A percentile compares a stretch with the other conserved stretches of the same genome.
phyloP scores from a whole-genome alignment of 2,329 filamentous ascomycete species.

The Alternaria dauci region DNA sequence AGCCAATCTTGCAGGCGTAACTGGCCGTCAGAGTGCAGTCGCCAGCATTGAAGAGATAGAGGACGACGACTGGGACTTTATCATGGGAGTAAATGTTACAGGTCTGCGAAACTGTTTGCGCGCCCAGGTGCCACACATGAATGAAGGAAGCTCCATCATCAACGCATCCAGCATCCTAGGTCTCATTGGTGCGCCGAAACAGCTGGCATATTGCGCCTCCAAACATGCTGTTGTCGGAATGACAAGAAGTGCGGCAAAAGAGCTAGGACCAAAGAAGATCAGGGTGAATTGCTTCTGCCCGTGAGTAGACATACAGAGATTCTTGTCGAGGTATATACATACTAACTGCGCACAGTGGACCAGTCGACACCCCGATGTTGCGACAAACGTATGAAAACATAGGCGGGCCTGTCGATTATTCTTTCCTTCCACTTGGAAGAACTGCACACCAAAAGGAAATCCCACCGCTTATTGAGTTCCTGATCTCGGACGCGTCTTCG shows the following conservation, averaged over 20 bases:
- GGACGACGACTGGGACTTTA: slow-evolving; percentile 52
- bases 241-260: slow-evolving; percentile 52
- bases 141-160: slow-evolving; percentile 49
- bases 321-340: neutral
- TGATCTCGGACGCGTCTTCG: slow-evolving; percentile 57
- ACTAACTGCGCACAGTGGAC: slow-evolving; percentile 25
- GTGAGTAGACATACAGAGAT: slow-evolving; percentile 29
- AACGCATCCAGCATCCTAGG: slow-evolving; percentile 63
- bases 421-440: slow-evolving; percentile 36
- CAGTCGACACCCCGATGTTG: slow-evolving; percentile 50
- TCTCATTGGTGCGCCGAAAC: slow-evolving; percentile 52
- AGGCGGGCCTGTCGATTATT: slow-evolving; percentile 29
- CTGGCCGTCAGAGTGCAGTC: slow-evolving; percentile 39
- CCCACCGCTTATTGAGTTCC: slow-evolving; percentile 58
- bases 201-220: slow-evolving; percentile 48
- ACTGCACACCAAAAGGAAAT: slow-evolving; percentile 46
- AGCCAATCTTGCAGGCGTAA: slow-evolving; percentile 58
- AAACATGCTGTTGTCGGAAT: slow-evolving; percentile 55
- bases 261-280: slow-evolving; percentile 48
- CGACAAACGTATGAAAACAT: slow-evolving; percentile 27
- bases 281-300: slow-evolving; percentile 49
- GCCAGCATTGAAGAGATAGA: slow-evolving; percentile 39
- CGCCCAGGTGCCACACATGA: slow-evolving; percentile 54
- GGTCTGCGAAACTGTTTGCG: slow-evolving; percentile 52
- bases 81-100: slow-evolving; percentile 51